These are phyloP conservation scores for Entoloma clypeatum DNA, from an alignment of 1,284 basidiomycete species.

Conservation along the genomic window DNA sequence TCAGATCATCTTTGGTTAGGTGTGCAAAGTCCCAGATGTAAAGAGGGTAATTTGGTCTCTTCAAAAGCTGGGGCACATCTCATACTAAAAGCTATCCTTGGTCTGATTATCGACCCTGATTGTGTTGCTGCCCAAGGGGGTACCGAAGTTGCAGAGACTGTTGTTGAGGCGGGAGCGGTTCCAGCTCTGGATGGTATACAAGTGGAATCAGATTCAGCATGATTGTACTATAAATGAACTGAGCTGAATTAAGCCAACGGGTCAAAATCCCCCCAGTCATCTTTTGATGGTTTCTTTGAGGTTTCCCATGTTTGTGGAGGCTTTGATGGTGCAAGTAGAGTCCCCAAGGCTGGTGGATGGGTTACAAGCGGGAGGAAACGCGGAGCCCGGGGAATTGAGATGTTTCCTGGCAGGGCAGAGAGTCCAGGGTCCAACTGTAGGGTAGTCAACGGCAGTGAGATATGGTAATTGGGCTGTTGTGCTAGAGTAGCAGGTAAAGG, in stretches of 20 bases:
- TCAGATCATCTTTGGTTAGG: conserved; percentile 39
- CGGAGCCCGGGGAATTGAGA: conserved; percentile 6
- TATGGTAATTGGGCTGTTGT: conserved; percentile 28
- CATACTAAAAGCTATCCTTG: conserved; percentile 60
- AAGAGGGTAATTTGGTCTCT: conserved; percentile 60
- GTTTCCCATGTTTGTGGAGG: conserved; percentile 46
- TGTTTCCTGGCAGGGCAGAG: conserved; percentile 17
- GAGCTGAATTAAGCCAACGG: conserved; percentile 41
- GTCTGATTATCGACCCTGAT: conserved; percentile 48
- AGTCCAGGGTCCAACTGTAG: conserved; percentile 7
- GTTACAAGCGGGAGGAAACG: conserved; percentile 16
- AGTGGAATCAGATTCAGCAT: conserved; percentile 39
- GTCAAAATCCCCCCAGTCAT: conserved; percentile 80
- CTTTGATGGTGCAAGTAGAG: conserved; percentile 55
- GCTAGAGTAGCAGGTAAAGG: conserved; percentile 2
- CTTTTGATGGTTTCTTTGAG: conserved; percentile 47
- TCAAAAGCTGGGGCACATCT: conserved; percentile 74
- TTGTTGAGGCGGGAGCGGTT: conserved; percentile 53
- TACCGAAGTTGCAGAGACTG: conserved; percentile 40
- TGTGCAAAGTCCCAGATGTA: conserved; percentile 58
- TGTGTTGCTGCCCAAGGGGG: conserved; percentile 35
- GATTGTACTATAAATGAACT: conserved; percentile 5
- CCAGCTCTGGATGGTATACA: conserved; percentile 43
- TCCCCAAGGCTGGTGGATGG: conserved; percentile 42
- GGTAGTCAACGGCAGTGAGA: conserved; percentile 35